These are phyloP conservation scores for Psidium friedrichsthalianum DNA, from an alignment of 345 rosid genomes.

Conservation along the genomic window DNA sequence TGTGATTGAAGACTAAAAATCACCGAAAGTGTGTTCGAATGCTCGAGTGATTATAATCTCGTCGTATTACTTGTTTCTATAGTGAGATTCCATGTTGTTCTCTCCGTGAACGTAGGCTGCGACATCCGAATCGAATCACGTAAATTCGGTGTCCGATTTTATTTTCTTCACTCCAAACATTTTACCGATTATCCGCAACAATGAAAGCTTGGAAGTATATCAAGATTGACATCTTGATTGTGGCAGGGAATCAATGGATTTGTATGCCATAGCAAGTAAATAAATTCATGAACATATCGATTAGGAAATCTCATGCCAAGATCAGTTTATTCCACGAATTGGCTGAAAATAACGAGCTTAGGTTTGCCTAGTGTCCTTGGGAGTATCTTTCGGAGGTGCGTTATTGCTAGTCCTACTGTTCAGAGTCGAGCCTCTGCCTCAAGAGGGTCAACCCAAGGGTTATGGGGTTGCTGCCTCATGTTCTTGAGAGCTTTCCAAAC, in stretches of 20 bases:
- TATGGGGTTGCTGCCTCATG: slow-evolving; percentile 19
- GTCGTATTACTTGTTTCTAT: no score
- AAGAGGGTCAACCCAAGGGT: slow-evolving; percentile 36
- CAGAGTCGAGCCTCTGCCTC: not conserved
- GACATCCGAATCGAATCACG: no score
- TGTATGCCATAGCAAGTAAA: not conserved
- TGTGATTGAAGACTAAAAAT: no score
- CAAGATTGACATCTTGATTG: not conserved
- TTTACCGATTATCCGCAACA: no score
- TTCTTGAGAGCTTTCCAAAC: slow-evolving; percentile 50
- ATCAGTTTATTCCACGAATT: not conserved
- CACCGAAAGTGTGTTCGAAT: no score
- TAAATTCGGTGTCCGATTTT: no score
- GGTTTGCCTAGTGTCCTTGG: not conserved
- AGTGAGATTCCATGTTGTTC: no score
- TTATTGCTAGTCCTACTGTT: not conserved
- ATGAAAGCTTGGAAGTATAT: not conserved
- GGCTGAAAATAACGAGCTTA: not conserved
- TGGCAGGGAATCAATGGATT: not conserved
- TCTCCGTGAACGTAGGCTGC: no score
- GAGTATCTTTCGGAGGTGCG: not conserved
- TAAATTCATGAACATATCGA: not conserved
- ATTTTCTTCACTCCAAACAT: no score
- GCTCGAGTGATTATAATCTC: not conserved
- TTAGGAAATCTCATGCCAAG: not conserved